These are phyloP conservation scores for Kewa caespitosa DNA, from an alignment of 179 eudicot species.

Conservation along the genomic window DNA sequence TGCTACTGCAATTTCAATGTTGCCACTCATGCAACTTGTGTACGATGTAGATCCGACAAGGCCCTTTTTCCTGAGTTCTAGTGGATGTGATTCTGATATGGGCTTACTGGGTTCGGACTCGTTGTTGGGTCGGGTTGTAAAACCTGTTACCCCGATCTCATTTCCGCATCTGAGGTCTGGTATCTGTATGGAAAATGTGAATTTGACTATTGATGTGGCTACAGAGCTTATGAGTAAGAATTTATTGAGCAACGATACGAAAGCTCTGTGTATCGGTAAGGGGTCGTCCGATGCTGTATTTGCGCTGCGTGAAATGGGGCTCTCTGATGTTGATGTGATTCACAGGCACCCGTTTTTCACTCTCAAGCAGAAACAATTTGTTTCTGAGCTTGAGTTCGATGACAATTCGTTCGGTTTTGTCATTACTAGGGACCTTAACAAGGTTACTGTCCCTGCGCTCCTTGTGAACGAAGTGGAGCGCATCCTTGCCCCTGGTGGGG, in stretches of 20 bases:
- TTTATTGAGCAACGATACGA: constrained; percentile 48
- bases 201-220: constrained; percentile 53
- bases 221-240: constrained; percentile 59
- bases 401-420: constrained; percentile 61
- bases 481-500: constrained; percentile 65
- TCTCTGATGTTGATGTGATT: constrained; percentile 47
- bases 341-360: constrained; percentile 61
- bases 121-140: constrained; percentile 33
- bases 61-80: constrained; percentile 28
- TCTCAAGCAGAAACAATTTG: constrained; percentile 49
- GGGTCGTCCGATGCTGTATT: constrained; percentile 43
- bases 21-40: constrained; percentile 55
- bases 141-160: constrained; percentile 29
- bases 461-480: constrained; percentile 80
- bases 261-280: constrained; percentile 67
- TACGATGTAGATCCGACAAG: constrained; percentile 39
- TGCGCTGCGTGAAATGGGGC: constrained; percentile 56
- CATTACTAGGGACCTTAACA: constrained; percentile 62
- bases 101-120: constrained; percentile 30
- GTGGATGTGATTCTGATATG: constrained; percentile 39
- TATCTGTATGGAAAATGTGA: constrained; percentile 36
- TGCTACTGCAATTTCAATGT: constrained; percentile 42
- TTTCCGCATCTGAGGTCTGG: constrained; percentile 31
- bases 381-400: constrained; percentile 54
- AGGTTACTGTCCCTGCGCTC: constrained; percentile 74